Percentiles rank a stretch among this genome's conserved stretches.
Evolutionary conservation across 257 asterid genomes (phyloP).

Genomic region (Solanum medicagineum): DNA sequence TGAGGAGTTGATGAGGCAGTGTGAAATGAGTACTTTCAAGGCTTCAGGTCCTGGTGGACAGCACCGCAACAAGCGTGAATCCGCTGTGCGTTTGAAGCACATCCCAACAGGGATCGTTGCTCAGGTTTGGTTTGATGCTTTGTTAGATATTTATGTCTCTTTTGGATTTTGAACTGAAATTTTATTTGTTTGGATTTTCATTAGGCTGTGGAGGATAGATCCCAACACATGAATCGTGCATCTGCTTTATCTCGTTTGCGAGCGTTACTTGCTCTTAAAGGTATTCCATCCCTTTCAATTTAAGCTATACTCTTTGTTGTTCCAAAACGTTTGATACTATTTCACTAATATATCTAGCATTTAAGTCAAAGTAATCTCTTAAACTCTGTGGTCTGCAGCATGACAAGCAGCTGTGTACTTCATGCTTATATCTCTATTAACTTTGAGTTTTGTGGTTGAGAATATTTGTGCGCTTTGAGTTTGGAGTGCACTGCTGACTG

Average conservation of each 20-base stretch:
- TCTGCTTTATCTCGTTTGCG: slow-evolving; percentile 78
- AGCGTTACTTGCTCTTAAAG: slow-evolving; percentile 65
- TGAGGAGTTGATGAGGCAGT: slow-evolving; percentile 75
- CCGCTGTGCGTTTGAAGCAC: slow-evolving; percentile 97
- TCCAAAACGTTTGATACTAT: background rate
- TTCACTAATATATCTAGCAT: background rate
- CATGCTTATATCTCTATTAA: background rate
- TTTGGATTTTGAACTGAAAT: background rate
- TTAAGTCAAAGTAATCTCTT: background rate
- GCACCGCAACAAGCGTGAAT: slow-evolving; percentile 96
- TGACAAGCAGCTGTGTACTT: background rate
- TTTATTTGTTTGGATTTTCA: background rate
- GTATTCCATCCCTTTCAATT: slow-evolving; percentile 11
- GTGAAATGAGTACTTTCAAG: slow-evolving; percentile 77
- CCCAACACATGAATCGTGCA: slow-evolving; percentile 86
- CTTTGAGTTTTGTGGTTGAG: background rate
- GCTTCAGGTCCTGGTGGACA: slow-evolving; percentile 97
- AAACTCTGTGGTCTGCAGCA: background rate
- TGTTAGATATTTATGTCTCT: background rate
- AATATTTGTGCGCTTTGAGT: background rate
- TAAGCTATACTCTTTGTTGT: background rate
- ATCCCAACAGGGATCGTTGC: slow-evolving; percentile 74
- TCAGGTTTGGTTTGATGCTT: slow-evolving; percentile 29
- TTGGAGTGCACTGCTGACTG: background rate
- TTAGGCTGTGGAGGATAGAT: slow-evolving; percentile 90